phyloP scores from a whole-genome alignment of 2,329 filamentous ascomycete species.

The Apiospora marii region DNA sequence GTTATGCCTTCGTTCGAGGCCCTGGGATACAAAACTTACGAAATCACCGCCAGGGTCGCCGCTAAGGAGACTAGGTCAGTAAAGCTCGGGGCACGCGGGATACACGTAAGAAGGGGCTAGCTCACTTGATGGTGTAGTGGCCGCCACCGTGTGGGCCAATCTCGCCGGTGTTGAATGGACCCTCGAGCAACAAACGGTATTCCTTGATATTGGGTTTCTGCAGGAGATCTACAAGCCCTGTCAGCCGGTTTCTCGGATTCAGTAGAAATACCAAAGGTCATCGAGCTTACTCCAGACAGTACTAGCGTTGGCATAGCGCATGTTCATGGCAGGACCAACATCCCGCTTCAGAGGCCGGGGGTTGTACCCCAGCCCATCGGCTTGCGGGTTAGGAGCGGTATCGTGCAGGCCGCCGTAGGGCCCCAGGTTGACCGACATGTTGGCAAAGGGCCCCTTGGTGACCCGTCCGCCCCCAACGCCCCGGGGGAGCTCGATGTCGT shows the following conservation, averaged over 20 bases:
- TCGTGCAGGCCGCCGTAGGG: neutral
- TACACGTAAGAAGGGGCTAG: no score
- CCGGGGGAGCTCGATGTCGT: constrained; percentile 33
- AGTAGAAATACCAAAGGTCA: no score
- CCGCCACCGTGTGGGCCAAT: constrained; percentile 1
- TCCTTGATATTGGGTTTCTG: constrained; percentile 4
- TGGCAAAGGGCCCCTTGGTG: constrained; percentile 39
- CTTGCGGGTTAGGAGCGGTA: neutral
- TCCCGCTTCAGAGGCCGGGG: neutral
- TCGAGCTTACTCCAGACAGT: constrained; percentile 17
- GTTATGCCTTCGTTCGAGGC: neutral
- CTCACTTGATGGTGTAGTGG: constrained; percentile 11
- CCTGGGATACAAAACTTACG: neutral
- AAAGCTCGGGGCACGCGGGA: neutral
- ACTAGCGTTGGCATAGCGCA: constrained; percentile 10
- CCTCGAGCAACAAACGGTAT: neutral
- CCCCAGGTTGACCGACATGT: constrained; percentile 41
- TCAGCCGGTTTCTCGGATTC: no score
- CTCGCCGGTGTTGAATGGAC: constrained; percentile 3
- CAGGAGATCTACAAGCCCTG: neutral
- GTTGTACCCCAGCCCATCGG: constrained; percentile 2
- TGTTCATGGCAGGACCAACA: neutral
- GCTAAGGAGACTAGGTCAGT: neutral
- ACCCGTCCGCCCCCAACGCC: constrained; percentile 42
- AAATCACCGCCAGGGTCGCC: constrained; percentile 2